phyloP scores from a whole-genome alignment of 1,284 basidiomycete genomes.

The Lignosus rhinocerotis region DNA sequence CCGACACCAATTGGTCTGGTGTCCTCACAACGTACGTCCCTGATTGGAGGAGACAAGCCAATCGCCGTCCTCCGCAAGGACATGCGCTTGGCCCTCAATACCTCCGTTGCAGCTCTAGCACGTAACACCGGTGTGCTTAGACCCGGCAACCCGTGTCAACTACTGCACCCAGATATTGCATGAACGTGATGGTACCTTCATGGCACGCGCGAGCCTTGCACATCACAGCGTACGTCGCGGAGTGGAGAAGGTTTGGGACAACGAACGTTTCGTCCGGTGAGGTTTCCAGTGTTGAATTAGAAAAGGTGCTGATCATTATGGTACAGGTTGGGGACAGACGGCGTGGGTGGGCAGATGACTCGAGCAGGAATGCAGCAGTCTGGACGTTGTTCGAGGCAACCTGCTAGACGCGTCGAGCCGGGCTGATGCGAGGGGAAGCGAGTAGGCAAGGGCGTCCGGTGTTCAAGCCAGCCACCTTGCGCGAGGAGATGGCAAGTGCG shows the following conservation, averaged over 20 bases:
- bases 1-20: constrained; percentile 3
- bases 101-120: constrained; percentile 3
- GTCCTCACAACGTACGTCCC: constrained; percentile 1
- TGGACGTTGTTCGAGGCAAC: neutral
- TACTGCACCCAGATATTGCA: neutral
- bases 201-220: neutral
- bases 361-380: neutral
- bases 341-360: neutral
- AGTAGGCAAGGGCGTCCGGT: constrained; percentile 6
- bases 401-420: neutral
- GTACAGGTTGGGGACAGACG: neutral
- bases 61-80: neutral
- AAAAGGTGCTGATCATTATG: constrained; percentile 6
- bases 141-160: neutral
- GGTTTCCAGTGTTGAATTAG: neutral
- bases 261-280: neutral
- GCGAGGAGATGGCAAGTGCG: neutral
- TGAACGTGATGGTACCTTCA: constrained; percentile 6
- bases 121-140: constrained; percentile 1
- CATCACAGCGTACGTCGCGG: neutral
- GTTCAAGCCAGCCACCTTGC: constrained; percentile 2
- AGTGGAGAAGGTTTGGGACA: constrained; percentile 4
- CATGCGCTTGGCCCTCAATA: constrained; percentile 2
- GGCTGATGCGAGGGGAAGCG: neutral
- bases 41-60: neutral